Base-by-base conservation (phyloP, 2,329 filamentous ascomycete species). In the Fusarium incarnatum region DNA sequence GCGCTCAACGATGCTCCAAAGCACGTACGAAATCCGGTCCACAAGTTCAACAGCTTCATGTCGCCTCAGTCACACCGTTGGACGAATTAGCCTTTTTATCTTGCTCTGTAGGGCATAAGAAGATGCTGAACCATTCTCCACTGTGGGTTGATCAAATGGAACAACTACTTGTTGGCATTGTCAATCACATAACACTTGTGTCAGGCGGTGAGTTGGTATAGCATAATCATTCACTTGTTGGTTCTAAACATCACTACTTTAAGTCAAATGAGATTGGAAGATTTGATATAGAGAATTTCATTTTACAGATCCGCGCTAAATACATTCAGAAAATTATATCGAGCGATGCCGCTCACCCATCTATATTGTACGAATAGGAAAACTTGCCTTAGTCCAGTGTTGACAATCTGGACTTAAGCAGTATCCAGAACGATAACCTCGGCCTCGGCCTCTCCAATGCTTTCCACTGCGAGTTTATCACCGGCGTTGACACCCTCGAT, bases 401-500 rank as follows among this genome's bases (percentile, higher is more conserved):
- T 46, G 42, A 32, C 37, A 45, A 12, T 32, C 44, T 32, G 22
- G 16, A 20, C 56, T 77, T 80, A 90, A 49, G 87, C 85, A 45
- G 88, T 91, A 75, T 92, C 90, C 70, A 92, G 76, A 40, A 92
- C 82, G 53, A 92, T 79, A n/a, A 92, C 88, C 80, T 93, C 91
- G 0, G 90, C 90, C 71, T 92, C 90, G 0, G 77, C 89, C 60
- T 89, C 88, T 3, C 91, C 91, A 37, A 92, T 83, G 74, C 88
- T 92, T 80, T 93, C 89, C 34, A 93, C 84, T 3, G 79, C 80
- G 40, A 93, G 79, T 73, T 85, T 86, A 77, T 93, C 91, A 1
- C 90, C 91, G 12, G 85, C 87, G 73, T 86, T 87, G 13, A 93
- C 85, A 16, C 80, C 80, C 9, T 90, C 89, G 9, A 97, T 82